Evolutionary conservation across 768 basidiomycete species (phyloP), one percentile per base, ranked within the genome.

Genomic region (Panaeolus cyanescens): DNA sequence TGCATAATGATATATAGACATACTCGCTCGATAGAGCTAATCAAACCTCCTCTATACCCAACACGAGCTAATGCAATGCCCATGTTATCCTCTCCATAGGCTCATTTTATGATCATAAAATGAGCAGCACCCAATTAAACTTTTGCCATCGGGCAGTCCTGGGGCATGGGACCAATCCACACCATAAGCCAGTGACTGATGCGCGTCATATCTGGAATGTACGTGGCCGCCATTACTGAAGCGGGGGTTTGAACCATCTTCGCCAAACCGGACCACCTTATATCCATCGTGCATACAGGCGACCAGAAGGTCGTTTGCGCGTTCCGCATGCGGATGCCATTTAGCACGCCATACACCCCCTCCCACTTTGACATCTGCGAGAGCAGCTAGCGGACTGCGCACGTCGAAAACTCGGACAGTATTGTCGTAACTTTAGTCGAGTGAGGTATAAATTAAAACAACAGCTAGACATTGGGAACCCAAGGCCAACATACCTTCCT

Each of bases 221-320:
- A 88, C 75, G 40, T 80, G 71, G 56, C 79, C 74, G 5, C 61
- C 45, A 22, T 58, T 71, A 32, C 34, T 67, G 19, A 63, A 64
- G 22, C 56, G 65, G 28, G 59, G 58, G 39, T 71, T 74, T 32
- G 54, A 40, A 2, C 54, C 59, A 10, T 58, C 54, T n/a, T 54
- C 31, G 1, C 61, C 62, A 60, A 92, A 85, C 1, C 74, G 79
- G 50, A 95, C 72, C 5, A 96, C 80, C 70, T 97, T 97, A 83
- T 94, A 96, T 9, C 96, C 96, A 64, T 95, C 95, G 70, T 96
- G 96, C 97, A 99, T 99, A 70, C 92, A 95, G 0, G 96, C 97
- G n/a, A 95, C 87, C 19, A 98, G 83, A 1, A 99, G 80, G 68
- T 96, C 92, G 34, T 83, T 68, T 63, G 81, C 83, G 45, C 95